These are phyloP conservation scores for Brettanomyces custersianus DNA, from an alignment of 805 yeast species.

Conservation along the genomic window DNA sequence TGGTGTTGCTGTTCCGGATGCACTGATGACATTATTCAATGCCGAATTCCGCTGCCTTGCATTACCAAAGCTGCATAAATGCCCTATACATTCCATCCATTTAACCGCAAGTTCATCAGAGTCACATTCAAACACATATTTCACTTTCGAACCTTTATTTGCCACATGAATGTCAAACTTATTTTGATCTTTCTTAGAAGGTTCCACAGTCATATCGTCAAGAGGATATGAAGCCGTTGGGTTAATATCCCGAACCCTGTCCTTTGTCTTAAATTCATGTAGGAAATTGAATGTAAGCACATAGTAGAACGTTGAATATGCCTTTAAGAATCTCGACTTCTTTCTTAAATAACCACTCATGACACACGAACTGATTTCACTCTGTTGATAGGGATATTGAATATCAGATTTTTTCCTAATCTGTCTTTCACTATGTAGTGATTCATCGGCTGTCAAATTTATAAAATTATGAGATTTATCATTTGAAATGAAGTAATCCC, in stretches of 20 bases:
- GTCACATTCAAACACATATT: conserved; percentile 34
- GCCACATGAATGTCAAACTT: conserved; percentile 27
- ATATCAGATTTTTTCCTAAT: conserved; percentile 42
- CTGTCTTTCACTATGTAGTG: conserved; percentile 24
- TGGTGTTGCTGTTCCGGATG: too few species aligned
- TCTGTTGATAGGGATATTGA: conserved; percentile 45
- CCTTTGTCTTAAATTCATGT: conserved; percentile 56
- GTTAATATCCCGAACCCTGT: conserved; percentile 43
- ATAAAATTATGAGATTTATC: conserved; percentile 33
- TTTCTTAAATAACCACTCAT: conserved; percentile 53
- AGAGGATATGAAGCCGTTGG: conserved; percentile 34
- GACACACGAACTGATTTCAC: conserved; percentile 41
- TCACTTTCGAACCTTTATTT: conserved; percentile 17
- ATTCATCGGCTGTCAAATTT: conserved; percentile 25
- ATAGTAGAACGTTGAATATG: conserved; percentile 53
- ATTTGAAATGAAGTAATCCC: conserved; percentile 56
- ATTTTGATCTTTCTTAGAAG: conserved; percentile 25
- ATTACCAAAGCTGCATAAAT: conserved; percentile 37
- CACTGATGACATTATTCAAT: too few species aligned
- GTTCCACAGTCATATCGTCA: conserved; percentile 24
- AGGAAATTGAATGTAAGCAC: conserved; percentile 58
- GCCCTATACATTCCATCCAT: conserved; percentile 50
- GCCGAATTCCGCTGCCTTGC: conserved; percentile 45
- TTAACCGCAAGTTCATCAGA: conserved; percentile 33
- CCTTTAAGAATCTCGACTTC: conserved; percentile 52